Evolutionary conservation across 2,329 filamentous ascomycete genomes (phyloP).

Genomic region (Bipolaris oryzae): DNA sequence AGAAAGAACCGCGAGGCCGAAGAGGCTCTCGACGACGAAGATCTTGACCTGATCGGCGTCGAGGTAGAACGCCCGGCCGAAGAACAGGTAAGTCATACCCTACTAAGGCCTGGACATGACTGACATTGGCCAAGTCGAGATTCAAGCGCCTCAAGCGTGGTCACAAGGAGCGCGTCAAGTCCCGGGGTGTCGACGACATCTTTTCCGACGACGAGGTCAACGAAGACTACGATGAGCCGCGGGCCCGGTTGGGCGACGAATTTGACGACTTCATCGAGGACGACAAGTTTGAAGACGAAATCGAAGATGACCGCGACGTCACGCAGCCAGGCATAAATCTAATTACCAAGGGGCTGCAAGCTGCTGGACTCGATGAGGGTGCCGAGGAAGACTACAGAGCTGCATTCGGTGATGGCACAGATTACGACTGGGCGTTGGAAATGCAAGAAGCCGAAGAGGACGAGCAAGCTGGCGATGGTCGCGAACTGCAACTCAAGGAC

Average conservation of each 20-base stretch:
- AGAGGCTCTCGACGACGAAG: constrained; percentile 87
- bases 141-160: constrained; percentile 97
- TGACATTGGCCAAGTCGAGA: constrained; percentile 66
- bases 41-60: constrained; percentile 92
- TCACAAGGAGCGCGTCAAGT: constrained; percentile 70
- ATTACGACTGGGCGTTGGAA: constrained; percentile 93
- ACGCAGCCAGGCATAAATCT: constrained; percentile 77
- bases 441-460: constrained; percentile 84
- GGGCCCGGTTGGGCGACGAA: constrained; percentile 43
- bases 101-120: constrained; percentile 11
- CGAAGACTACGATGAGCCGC: constrained; percentile 55
- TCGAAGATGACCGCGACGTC: constrained; percentile 85
- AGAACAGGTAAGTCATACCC: constrained; percentile 64
- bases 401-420: constrained; percentile 93
- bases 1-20: constrained; percentile 80
- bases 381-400: constrained; percentile 94
- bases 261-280: constrained; percentile 89
- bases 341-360: constrained; percentile 73
- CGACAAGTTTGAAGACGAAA: constrained; percentile 79
- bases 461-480: constrained; percentile 76
- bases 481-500: constrained; percentile 90
- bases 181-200: constrained; percentile 84
- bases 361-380: constrained; percentile 85
- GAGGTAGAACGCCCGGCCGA: constrained; percentile 70
- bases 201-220: constrained; percentile 93